A percentile compares a stretch with the other conserved stretches of the same genome.
These are phyloP conservation scores for Plenodomus lindquistii DNA, from an alignment of 2,329 filamentous ascomycete species.

Conservation along the genomic window DNA sequence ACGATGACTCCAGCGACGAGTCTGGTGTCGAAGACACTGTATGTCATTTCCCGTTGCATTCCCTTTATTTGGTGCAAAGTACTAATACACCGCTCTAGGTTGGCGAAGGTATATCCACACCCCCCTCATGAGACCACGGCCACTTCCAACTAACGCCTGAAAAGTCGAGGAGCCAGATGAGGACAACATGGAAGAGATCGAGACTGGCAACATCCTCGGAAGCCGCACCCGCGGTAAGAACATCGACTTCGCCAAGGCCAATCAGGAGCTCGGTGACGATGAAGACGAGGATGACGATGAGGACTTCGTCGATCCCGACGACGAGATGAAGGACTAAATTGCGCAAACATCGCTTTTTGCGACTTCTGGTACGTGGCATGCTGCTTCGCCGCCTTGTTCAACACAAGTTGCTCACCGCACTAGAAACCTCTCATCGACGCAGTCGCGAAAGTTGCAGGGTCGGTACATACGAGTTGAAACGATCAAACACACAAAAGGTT, in stretches of 20 bases:
- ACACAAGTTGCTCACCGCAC: constrained; percentile 1
- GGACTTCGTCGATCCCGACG: constrained; percentile 65
- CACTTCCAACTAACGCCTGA: constrained; percentile 20
- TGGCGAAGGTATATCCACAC: constrained; percentile 44
- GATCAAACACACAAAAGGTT: constrained; percentile 19
- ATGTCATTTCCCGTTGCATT: constrained; percentile 34
- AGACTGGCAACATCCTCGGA: constrained; percentile 81
- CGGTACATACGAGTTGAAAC: constrained; percentile 12
- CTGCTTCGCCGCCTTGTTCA: not conserved
- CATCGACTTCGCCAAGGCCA: constrained; percentile 93
- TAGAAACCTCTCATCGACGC: constrained; percentile 15
- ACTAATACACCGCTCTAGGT: constrained; percentile 34
- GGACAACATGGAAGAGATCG: constrained; percentile 87
- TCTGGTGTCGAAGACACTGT: constrained; percentile 65
- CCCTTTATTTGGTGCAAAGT: constrained; percentile 14
- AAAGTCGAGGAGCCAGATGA: constrained; percentile 69
- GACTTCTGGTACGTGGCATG: not conserved
- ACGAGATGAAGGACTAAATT: constrained; percentile 68
- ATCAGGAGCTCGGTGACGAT: constrained; percentile 73
- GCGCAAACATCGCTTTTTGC: not conserved
- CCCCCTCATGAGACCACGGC: constrained; percentile 9
- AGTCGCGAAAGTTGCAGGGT: constrained; percentile 23
- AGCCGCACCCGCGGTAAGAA: constrained; percentile 86
- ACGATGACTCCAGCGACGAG: constrained; percentile 70
- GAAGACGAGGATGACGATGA: constrained; percentile 80